phyloP scores from a whole-genome alignment of 1,139 yeast genomes.

The Debaryomycetaceae sp. region DNA sequence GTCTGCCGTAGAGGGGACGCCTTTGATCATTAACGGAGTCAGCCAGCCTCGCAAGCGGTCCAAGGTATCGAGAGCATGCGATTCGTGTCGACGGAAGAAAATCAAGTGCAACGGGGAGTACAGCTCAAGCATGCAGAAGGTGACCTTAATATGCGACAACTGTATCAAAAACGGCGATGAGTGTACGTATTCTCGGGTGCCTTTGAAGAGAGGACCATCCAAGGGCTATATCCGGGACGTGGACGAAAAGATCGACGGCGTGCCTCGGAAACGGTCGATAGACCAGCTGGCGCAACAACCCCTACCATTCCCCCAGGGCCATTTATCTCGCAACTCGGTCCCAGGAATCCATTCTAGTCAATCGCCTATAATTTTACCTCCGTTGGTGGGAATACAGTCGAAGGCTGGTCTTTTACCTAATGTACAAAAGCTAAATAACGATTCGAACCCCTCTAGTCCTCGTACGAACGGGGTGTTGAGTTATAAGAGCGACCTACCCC shows the following conservation, averaged over 20 bases:
- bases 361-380: constrained; percentile 13
- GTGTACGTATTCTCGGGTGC: constrained; percentile 66
- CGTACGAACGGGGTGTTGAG: constrained; percentile 10
- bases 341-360: neutral
- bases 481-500: constrained; percentile 5
- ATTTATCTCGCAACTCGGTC: constrained; percentile 5
- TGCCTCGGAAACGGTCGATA: neutral
- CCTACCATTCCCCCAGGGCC: constrained; percentile 16
- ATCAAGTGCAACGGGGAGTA: constrained; percentile 60
- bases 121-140: constrained; percentile 36
- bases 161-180: constrained; percentile 51
- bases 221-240: constrained; percentile 57
- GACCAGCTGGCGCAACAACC: constrained; percentile 11
- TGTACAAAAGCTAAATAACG: constrained; percentile 9
- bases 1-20: constrained; percentile 1
- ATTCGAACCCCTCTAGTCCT: constrained; percentile 20
- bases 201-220: constrained; percentile 73
- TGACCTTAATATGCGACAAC: constrained; percentile 52
- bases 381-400: constrained; percentile 10
- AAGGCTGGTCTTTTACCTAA: constrained; percentile 7
- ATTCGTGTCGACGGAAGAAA: constrained; percentile 63
- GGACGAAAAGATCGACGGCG: constrained; percentile 30
- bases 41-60: constrained; percentile 48
- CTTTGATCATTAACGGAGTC: neutral
- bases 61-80: constrained; percentile 70